A percentile compares a stretch with the other conserved stretches of the same genome.
phyloP scores from a whole-genome alignment of 306 rosid species.

The Inga oerstediana region DNA sequence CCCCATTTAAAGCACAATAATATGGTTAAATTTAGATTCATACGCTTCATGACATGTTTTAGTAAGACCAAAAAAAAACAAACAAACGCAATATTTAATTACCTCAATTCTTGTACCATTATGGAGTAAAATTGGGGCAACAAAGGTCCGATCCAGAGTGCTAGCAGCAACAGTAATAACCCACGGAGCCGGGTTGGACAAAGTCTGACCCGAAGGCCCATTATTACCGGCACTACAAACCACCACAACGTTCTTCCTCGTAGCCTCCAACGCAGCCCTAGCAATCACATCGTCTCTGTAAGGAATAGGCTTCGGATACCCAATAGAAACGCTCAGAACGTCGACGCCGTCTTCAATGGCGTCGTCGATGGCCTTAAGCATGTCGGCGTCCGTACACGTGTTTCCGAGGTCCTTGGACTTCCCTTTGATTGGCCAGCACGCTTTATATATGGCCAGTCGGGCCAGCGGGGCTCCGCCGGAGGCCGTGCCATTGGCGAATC shows the following conservation, averaged over 20 bases:
- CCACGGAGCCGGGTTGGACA: constrained; percentile 87
- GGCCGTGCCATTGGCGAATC: constrained; percentile 73
- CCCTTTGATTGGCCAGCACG: constrained; percentile 87
- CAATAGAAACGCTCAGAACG: constrained; percentile 76
- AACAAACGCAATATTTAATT: not conserved
- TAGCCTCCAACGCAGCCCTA: constrained; percentile 66
- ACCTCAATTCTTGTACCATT: constrained; percentile 64
- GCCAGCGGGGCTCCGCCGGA: constrained; percentile 82
- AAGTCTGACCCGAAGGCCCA: constrained; percentile 65
- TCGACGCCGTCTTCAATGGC: constrained; percentile 86
- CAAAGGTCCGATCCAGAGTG: constrained; percentile 72
- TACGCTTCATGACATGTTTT: not conserved
- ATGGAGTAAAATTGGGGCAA: constrained; percentile 55
- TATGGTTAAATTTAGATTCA: not conserved
- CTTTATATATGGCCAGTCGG: constrained; percentile 83
- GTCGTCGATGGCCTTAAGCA: constrained; percentile 89
- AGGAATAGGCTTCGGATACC: constrained; percentile 39
- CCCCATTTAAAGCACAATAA: not conserved
- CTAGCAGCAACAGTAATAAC: constrained; percentile 86
- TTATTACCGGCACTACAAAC: constrained; percentile 86
- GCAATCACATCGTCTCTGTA: constrained; percentile 68
- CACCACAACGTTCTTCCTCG: constrained; percentile 69
- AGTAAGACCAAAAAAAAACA: not conserved
- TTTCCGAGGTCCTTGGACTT: constrained; percentile 61
- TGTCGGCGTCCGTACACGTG: constrained; percentile 65